Conservation (phyloP, 805 yeast species). For the Clavispora carvajalis region DNA sequence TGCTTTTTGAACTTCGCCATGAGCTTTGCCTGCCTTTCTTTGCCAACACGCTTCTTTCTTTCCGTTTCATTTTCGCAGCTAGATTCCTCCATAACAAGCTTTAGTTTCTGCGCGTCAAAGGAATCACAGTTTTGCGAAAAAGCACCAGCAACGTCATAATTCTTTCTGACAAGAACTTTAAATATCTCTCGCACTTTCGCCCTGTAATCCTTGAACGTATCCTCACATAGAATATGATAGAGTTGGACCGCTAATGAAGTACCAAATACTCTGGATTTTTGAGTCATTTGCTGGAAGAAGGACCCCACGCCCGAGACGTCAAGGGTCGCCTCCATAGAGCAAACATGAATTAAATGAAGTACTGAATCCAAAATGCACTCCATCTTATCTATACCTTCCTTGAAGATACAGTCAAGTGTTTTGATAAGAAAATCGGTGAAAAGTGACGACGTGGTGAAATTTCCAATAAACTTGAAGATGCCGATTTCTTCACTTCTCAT, state of each 20-base stretch:
- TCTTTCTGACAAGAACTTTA: constrained; percentile 22
- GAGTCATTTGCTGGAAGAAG: constrained; percentile 26
- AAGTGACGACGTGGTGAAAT: constrained; percentile 47
- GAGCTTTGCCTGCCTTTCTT: constrained; percentile 61
- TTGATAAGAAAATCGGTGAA: constrained; percentile 51
- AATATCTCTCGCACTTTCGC: constrained; percentile 57
- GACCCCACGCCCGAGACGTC: constrained; percentile 25
- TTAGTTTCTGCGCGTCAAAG: constrained; percentile 22
- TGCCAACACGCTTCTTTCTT: constrained; percentile 63
- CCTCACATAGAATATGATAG: constrained; percentile 35
- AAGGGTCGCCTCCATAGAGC: constrained; percentile 28
- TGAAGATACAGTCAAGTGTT: constrained; percentile 37
- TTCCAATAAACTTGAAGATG: constrained; percentile 40
- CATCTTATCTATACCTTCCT: constrained; percentile 32
- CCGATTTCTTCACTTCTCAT: constrained; percentile 28
- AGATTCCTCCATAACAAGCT: constrained; percentile 9
- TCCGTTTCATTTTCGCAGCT: constrained; percentile 39
- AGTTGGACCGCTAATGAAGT: constrained; percentile 36
- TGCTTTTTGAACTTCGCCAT: constrained; percentile 77
- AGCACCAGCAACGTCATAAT: constrained; percentile 16
- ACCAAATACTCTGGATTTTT: constrained; percentile 25
- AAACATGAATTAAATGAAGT: constrained; percentile 67
- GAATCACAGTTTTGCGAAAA: constrained; percentile 17
- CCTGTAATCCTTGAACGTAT: constrained; percentile 39
- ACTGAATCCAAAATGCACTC: constrained; percentile 57